A percentile compares a stretch with the other conserved stretches of the same genome.
These are phyloP conservation scores for Tricladium varicosporioides DNA, from an alignment of 2,329 filamentous ascomycete species.

Conservation along the genomic window DNA sequence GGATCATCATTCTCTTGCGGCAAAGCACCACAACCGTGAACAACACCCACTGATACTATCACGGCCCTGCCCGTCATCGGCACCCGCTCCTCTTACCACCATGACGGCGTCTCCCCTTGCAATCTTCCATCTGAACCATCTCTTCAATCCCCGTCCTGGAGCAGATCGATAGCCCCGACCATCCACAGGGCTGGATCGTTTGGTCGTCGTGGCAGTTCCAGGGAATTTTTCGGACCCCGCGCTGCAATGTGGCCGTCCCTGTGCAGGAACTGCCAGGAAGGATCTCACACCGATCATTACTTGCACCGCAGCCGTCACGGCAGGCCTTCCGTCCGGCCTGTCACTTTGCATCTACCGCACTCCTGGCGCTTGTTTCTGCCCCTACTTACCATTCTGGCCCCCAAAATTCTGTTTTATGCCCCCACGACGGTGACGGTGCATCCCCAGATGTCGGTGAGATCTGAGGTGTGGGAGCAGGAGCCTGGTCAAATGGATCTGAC, in stretches of 20 bases:
- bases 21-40: not conserved
- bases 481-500: slow-evolving; percentile 11
- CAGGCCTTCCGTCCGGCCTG: slow-evolving; percentile 3
- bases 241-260: slow-evolving; percentile 1
- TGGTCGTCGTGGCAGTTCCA: not conserved
- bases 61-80: not conserved
- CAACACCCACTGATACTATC: not conserved
- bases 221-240: slow-evolving; percentile 1
- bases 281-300: slow-evolving; percentile 17
- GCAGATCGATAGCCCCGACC: too few relatives aligned
- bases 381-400: slow-evolving; percentile 1
- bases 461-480: slow-evolving; percentile 3
- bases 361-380: slow-evolving; percentile 16
- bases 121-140: too few relatives aligned
- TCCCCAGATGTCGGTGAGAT: slow-evolving; percentile 8
- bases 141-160: too few relatives aligned
- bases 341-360: not conserved
- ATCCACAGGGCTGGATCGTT: slow-evolving; percentile 2
- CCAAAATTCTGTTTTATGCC: not conserved
- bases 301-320: slow-evolving; percentile 1
- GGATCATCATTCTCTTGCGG: not conserved
- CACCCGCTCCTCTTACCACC: not conserved
- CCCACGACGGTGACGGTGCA: not conserved
- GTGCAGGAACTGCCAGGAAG: slow-evolving; percentile 2
- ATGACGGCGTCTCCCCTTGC: not conserved